Evolutionary conservation across 2,329 filamentous ascomycete species (phyloP), one percentile per base, ranked within the genome.

Genomic region (Furcasterigmium sp.): DNA sequence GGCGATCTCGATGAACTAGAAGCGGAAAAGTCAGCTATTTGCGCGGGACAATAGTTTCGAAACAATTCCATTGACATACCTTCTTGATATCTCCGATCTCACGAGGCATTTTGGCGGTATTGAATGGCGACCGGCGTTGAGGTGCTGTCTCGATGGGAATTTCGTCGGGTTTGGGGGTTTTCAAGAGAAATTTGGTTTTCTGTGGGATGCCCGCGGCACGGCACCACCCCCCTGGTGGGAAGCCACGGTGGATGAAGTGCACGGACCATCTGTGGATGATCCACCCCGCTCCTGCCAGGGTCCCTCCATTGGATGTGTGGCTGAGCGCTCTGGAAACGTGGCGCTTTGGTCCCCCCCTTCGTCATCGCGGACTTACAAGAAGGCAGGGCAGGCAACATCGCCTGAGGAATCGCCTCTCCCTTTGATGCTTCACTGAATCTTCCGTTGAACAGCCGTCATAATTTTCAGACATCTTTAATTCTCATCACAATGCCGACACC

Each of bases 1-100:
- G 85, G 88, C 95, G 83, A 98, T 95, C 86, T 97, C 93, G 74
- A 98, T 95, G 88, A 98, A 98, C 82, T 95, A 71, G 70, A 18
- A 45, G 46, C 14, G 10, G 15, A 25, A 26, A 18, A 29, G 57
- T 65, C 52, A 68, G 63, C 30, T 26, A 21, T 25, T 20, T 8
- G 3, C 44, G 18, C 25, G 8, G 28, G 34, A 3, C 15, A 14
- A 28, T n/a, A 35, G 38, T 37, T 25, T 39, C 13, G 19, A 39
- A 34, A 44, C 35, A 26, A 39, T 39, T 53, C 28, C 18, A 7
- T 26, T 6, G 42, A 54, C 69, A 48, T 65, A 84, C 80, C 75
- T 82, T 77, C 78, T 98, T 97, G 83, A 97, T 97, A 72, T 97
- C 93, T 69, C 84, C 87, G 73, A 96, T 86, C 87, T 97, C 90